Conservation (phyloP, 2,329 filamentous ascomycete species). For the Metarhizium guizhouense region DNA sequence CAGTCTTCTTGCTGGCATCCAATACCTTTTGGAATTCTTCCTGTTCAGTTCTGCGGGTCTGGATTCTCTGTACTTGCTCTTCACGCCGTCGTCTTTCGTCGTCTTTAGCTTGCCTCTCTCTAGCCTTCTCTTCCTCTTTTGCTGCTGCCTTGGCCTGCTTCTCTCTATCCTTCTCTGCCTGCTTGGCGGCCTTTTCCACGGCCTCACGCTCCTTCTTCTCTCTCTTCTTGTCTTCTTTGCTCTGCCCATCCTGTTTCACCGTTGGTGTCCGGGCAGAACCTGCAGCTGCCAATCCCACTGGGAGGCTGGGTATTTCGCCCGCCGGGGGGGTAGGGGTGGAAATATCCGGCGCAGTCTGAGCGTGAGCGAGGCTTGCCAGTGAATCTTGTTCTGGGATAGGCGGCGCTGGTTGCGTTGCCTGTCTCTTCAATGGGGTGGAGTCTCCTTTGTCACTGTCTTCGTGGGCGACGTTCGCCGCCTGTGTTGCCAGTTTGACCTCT, state of each 20-base stretch:
- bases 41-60: conserved; percentile 45
- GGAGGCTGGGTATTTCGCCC: conserved; percentile 11
- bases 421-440: conserved; percentile 35
- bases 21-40: conserved; percentile 54
- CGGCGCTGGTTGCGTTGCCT: conserved; percentile 39
- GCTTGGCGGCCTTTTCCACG: conserved; percentile 47
- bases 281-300: conserved; percentile 2
- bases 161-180: conserved; percentile 31
- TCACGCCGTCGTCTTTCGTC: conserved; percentile 33
- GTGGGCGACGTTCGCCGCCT: conserved; percentile 47
- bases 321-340: conserved; percentile 11
- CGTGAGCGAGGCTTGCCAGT: conserved; percentile 55
- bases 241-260: conserved; percentile 23
- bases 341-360: conserved; percentile 49
- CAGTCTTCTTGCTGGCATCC: conserved; percentile 56
- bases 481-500: conserved; percentile 48
- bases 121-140: conserved; percentile 33
- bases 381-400: conserved; percentile 38
- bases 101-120: conserved; percentile 31
- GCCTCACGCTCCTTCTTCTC: conserved; percentile 60
- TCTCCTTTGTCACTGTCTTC: conserved; percentile 39
- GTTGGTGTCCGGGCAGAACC: conserved; percentile 13
- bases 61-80: conserved; percentile 45
- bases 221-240: conserved; percentile 54
- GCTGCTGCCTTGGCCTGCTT: conserved; percentile 22